These are phyloP conservation scores for Hanseniaspora vineae DNA, from an alignment of 805 yeast genomes.

Conservation along the genomic window DNA sequence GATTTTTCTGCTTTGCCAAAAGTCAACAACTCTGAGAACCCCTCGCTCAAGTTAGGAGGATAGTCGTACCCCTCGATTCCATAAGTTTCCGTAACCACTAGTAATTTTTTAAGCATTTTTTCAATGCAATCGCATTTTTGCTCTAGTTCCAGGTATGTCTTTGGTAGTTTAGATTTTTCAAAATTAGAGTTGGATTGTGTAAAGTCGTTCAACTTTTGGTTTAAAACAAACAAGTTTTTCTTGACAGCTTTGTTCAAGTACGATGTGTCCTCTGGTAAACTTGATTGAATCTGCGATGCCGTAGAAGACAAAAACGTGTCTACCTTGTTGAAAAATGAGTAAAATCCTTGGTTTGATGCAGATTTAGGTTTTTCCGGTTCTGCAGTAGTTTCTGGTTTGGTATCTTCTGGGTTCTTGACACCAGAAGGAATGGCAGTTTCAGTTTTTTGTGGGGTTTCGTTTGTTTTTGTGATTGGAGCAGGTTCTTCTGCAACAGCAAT, in stretches of 20 bases:
- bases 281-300: slow-evolving; percentile 5
- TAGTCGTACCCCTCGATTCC: slow-evolving; percentile 69
- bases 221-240: slow-evolving; percentile 5
- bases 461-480: neutral
- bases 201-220: slow-evolving; percentile 3
- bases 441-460: neutral
- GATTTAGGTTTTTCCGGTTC: neutral
- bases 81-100: slow-evolving; percentile 46
- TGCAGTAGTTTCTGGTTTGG: neutral
- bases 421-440: neutral
- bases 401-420: neutral
- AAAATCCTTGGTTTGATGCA: slow-evolving; percentile 1
- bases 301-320: slow-evolving; percentile 5
- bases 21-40: slow-evolving; percentile 42
- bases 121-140: slow-evolving; percentile 52
- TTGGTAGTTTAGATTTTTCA: slow-evolving; percentile 61
- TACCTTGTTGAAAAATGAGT: slow-evolving; percentile 5
- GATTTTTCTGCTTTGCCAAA: slow-evolving; percentile 10
- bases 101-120: slow-evolving; percentile 39
- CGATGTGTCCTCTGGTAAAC: slow-evolving; percentile 1
- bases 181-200: neutral
- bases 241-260: slow-evolving; percentile 3
- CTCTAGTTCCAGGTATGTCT: slow-evolving; percentile 57
- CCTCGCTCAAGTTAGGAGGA: slow-evolving; percentile 67
- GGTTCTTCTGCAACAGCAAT: neutral